Evolutionary conservation across 2,329 filamentous ascomycete species (phyloP).

Genomic region (Westerdykella aurantiaca): DNA sequence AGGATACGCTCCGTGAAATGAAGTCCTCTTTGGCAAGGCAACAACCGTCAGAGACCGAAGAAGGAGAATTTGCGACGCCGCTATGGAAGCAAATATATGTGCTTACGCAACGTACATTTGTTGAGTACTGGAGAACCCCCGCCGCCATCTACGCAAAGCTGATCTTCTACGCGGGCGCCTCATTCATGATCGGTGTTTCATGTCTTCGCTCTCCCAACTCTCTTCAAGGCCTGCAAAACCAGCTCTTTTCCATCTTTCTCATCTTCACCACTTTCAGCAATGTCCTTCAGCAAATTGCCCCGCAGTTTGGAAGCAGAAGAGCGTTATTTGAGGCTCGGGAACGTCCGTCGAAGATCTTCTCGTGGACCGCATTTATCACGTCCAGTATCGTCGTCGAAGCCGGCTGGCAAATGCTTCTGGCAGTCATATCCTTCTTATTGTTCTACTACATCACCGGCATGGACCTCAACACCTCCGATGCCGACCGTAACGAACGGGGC

Average conservation of each 20-base stretch:
- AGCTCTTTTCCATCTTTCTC: conserved; percentile 48
- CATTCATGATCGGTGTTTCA: conserved; percentile 23
- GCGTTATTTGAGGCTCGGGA: conserved; percentile 56
- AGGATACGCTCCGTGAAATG: no score
- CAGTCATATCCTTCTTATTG: conserved; percentile 55
- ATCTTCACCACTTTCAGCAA: conserved; percentile 38
- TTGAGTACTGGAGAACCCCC: conserved; percentile 19
- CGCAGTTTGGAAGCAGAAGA: conserved; percentile 54
- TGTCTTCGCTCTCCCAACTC: conserved; percentile 24
- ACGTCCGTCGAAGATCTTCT: conserved; percentile 63
- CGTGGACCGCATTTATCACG: conserved; percentile 65
- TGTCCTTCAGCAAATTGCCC: conserved; percentile 56
- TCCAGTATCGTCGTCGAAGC: conserved; percentile 66
- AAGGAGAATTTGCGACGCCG: conserved; percentile 12
- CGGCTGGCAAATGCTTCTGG: conserved; percentile 58
- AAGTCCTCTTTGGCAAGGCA: no score
- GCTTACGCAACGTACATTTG: conserved; percentile 18
- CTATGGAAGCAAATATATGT: conserved; percentile 22
- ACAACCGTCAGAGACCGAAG: no score
- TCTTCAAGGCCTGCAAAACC: conserved; percentile 37
- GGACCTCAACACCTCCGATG: neutral
- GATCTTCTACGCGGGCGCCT: conserved; percentile 16
- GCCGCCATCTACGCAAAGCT: conserved; percentile 26
- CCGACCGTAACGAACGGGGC: conserved; percentile 45
- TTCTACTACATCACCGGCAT: conserved; percentile 56